A percentile compares a stretch with the other conserved stretches of the same genome.
Conservation (phyloP, 176 grass and related monocot species). For the Hordeum marinum region DNA sequence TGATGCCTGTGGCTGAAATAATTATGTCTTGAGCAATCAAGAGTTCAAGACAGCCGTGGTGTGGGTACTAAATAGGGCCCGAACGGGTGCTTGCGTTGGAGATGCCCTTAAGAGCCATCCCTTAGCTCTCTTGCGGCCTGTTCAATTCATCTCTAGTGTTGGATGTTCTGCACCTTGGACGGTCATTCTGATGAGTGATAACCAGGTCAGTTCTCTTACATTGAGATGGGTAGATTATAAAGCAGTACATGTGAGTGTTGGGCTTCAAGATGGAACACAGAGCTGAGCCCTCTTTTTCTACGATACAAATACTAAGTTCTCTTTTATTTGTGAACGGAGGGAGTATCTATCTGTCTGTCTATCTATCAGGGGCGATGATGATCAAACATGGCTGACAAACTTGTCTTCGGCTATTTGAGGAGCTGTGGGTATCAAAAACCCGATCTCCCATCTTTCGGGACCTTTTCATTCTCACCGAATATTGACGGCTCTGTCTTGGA, state of each 20-base stretch:
- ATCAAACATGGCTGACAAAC: neutral
- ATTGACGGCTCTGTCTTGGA: constrained; percentile 13
- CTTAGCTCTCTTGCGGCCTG: neutral
- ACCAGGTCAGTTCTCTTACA: neutral
- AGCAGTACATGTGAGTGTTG: neutral
- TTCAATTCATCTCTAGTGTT: neutral
- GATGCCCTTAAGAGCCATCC: neutral
- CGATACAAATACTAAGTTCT: neutral
- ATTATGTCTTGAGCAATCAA: neutral
- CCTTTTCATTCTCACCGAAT: neutral
- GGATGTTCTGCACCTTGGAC: neutral
- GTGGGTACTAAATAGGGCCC: neutral
- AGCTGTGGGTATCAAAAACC: neutral
- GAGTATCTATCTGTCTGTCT: too few relatives aligned
- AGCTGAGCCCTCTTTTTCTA: neutral
- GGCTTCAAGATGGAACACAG: neutral
- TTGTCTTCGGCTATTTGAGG: neutral
- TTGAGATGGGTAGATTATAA: neutral
- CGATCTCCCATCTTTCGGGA: neutral
- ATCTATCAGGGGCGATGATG: neutral
- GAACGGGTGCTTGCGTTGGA: too few relatives aligned
- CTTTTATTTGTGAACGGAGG: too few relatives aligned
- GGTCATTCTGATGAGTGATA: constrained; percentile 2
- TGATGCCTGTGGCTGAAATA: neutral
- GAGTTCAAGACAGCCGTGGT: neutral